Percentiles rank a stretch among this genome's conserved stretches.
These are phyloP conservation scores for Raphanus hybrid DNA, from an alignment of 441 rosid species.

Conservation along the genomic window DNA sequence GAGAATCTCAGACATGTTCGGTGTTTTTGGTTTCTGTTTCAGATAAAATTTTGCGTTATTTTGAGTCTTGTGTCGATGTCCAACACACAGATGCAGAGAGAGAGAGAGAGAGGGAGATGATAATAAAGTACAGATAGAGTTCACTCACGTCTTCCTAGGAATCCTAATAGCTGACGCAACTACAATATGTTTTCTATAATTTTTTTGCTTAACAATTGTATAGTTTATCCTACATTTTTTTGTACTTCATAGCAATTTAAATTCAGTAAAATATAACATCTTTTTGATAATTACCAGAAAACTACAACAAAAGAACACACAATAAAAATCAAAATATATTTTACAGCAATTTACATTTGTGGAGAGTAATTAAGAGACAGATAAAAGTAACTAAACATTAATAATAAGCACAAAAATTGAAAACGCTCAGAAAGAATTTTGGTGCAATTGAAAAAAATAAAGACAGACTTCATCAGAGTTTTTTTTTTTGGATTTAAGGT, in stretches of 20 bases:
- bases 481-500: too few relatives aligned
- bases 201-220: neutral
- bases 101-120: neutral
- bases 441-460: too few relatives aligned
- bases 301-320: neutral
- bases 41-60: neutral
- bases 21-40: neutral
- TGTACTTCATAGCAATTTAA: neutral
- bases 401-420: too few relatives aligned
- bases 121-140: slow-evolving; percentile 17
- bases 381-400: too few relatives aligned
- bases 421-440: too few relatives aligned
- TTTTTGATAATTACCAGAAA: too few relatives aligned
- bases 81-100: slow-evolving; percentile 22
- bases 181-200: neutral
- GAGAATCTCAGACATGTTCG: slow-evolving; percentile 64
- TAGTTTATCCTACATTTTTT: neutral
- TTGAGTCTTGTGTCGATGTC: neutral
- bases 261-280: too few relatives aligned
- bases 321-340: neutral
- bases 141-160: slow-evolving; percentile 27
- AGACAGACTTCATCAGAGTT: too few relatives aligned
- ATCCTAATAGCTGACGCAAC: slow-evolving; percentile 37
- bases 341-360: neutral
- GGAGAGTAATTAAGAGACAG: too few relatives aligned